Base-by-base conservation (phyloP, 1,284 basidiomycete genomes). In the Grifola frondosa region DNA sequence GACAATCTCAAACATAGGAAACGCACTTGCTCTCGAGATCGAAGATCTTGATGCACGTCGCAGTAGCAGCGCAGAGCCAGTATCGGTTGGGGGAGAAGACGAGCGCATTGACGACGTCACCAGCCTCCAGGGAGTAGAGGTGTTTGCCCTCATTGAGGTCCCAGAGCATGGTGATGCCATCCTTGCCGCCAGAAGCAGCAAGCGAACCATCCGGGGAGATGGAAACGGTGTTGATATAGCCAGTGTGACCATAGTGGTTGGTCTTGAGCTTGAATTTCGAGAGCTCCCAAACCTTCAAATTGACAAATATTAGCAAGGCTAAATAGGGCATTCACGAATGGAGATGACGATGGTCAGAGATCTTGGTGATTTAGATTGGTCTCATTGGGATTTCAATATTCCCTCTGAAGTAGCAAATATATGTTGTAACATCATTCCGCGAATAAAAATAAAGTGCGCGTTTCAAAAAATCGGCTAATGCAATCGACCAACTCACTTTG, bases 91-190 rank as follows among this genome's bases (percentile, higher is more conserved):
- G 97, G 23, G 93, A 97, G 84, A 99, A 99, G 68, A 98, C 96
- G 56, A 99, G 90, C 48, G 97, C 93, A 70, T 99, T 99, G 83
- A 99, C 94, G 59, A 94, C 80, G 71, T 99, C 93, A 57, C 95
- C 95, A 42, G 97, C 97, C 74, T 99, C 97, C 54, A 99, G 89
- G 49, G 94, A 97, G 84, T 99, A 99, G 63, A 99, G 86, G 83
- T 99, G 96, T 80, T 99, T 99, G 81, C 94, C 95, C 78, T 99
- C 97, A 74, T 98, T 98, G 60, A 99, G 79, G 71, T 99, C 97
- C 97, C n/a, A 99, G 54, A 99, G 90, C 97, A 99, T 99, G 67
- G 95, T 97, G 73, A 99, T 96, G 55, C 93, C 93, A 69, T 99
- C 97, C 77, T 98, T 98, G 63, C 97, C 97, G 66, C 97, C 97